Conservation (phyloP, 768 basidiomycete genomes). For the Auriscalpium orientale region DNA sequence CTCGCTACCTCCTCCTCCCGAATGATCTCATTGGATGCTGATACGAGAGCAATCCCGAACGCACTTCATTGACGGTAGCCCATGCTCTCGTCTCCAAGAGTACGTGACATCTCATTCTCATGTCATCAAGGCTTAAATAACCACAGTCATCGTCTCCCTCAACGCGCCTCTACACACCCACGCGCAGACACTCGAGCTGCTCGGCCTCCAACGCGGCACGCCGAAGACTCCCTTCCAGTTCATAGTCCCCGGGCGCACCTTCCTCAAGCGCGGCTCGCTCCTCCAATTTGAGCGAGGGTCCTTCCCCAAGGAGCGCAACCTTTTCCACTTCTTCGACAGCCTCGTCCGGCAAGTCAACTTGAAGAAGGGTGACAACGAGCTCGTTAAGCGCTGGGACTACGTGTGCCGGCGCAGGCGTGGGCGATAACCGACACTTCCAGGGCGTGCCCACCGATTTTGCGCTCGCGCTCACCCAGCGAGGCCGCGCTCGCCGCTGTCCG, state of each 20-base stretch:
- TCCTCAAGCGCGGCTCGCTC: conserved; percentile 62
- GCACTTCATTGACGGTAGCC: conserved; percentile 49
- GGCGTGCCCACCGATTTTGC: conserved; percentile 27
- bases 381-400: conserved; percentile 15
- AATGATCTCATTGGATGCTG: conserved; percentile 72
- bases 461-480: conserved; percentile 54
- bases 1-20: conserved; percentile 73
- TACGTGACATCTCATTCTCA: conserved; percentile 23
- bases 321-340: conserved; percentile 78
- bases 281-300: conserved; percentile 49
- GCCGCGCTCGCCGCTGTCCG: conserved; percentile 44
- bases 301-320: conserved; percentile 51
- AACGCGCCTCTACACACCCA: conserved; percentile 77
- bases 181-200: conserved; percentile 63
- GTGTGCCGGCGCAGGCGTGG: conserved; percentile 1
- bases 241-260: conserved; percentile 70
- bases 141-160: conserved; percentile 67
- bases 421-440: background rate
- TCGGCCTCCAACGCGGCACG: conserved; percentile 75
- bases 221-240: conserved; percentile 71
- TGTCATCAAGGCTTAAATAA: conserved; percentile 4
- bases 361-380: conserved; percentile 19
- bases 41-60: conserved; percentile 57
- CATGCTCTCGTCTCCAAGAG: conserved; percentile 71
- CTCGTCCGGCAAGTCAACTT: conserved; percentile 66